phyloP scores from a whole-genome alignment of 257 asterid genomes.

The Petunia axillaris region DNA sequence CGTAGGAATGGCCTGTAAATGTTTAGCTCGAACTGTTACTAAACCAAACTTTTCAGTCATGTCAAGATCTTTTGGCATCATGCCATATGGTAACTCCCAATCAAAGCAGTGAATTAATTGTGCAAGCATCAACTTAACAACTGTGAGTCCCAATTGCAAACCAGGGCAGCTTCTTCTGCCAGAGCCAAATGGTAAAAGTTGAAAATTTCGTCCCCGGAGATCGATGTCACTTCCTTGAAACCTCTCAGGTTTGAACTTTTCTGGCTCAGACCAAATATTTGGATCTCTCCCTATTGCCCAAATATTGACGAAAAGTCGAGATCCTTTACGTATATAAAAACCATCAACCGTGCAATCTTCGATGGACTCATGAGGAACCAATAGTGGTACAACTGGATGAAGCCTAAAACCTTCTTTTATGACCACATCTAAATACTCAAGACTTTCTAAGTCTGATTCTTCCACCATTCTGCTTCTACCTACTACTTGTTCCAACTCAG shows the following conservation, averaged over 20 bases:
- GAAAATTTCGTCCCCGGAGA: conserved; percentile 25
- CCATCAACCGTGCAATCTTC: conserved; percentile 39
- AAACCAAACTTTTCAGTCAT: conserved; percentile 19
- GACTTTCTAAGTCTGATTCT: conserved; percentile 28
- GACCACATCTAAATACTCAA: conserved; percentile 34
- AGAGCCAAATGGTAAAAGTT: conserved; percentile 33
- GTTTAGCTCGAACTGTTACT: not conserved
- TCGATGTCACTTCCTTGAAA: conserved; percentile 22
- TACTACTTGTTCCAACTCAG: conserved; percentile 32
- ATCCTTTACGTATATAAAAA: conserved; percentile 26
- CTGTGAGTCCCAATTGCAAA: conserved; percentile 23
- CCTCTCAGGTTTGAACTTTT: conserved; percentile 33
- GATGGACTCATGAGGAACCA: conserved; percentile 31
- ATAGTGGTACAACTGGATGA: conserved; percentile 37
- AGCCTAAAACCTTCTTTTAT: conserved; percentile 38
- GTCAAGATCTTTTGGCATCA: conserved; percentile 12
- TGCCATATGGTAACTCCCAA: conserved; percentile 28
- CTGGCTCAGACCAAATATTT: conserved; percentile 30
- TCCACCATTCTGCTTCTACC: conserved; percentile 29
- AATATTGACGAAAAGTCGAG: conserved; percentile 22
- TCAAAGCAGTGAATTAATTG: conserved; percentile 30
- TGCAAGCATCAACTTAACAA: conserved; percentile 3
- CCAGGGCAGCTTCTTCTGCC: conserved; percentile 31
- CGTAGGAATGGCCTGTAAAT: conserved; percentile 31
- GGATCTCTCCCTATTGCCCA: conserved; percentile 34